Percentiles rank a stretch among this genome's conserved stretches.
Evolutionary conservation across 164 flowering plant species (phyloP).

Genomic region (Magnolia changhungtana): DNA sequence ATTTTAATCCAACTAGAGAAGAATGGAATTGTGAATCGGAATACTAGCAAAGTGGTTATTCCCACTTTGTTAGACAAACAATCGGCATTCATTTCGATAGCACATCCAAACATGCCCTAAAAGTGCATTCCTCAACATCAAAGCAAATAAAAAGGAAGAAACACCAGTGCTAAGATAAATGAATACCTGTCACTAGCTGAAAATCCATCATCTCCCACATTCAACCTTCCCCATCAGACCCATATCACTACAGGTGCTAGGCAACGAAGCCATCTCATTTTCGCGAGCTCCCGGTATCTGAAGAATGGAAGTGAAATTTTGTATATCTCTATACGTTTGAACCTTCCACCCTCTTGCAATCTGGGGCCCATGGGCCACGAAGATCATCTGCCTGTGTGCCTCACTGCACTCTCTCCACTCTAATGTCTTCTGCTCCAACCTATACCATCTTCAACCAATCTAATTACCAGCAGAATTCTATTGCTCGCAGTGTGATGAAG

Average conservation of each 20-base stretch:
- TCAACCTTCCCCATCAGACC: background rate
- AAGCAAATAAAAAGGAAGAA: background rate
- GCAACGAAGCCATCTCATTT: constrained; percentile 64
- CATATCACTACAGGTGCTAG: constrained; percentile 15
- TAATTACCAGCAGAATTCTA: constrained; percentile 75
- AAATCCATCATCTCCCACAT: background rate
- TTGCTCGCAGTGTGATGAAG: constrained; percentile 71
- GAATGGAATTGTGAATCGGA: too few relatives aligned
- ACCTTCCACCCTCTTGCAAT: constrained; percentile 72
- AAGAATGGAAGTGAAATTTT: constrained; percentile 67
- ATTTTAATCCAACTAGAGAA: too few relatives aligned
- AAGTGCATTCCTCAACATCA: too few relatives aligned
- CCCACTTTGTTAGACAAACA: too few relatives aligned
- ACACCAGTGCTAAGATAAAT: background rate
- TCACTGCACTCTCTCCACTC: constrained; percentile 77
- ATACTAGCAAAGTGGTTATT: too few relatives aligned
- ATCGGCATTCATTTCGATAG: too few relatives aligned
- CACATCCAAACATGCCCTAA: too few relatives aligned
- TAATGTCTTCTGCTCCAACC: constrained; percentile 65
- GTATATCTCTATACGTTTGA: constrained; percentile 82
- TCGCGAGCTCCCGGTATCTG: constrained; percentile 63
- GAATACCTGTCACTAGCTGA: too few relatives aligned
- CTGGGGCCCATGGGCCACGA: constrained; percentile 86
- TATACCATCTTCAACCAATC: constrained; percentile 70
- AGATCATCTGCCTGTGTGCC: constrained; percentile 85